Percentiles rank a stretch among this genome's conserved stretches.
These are phyloP conservation scores for Ceratobasidium theobromae DNA, from an alignment of 1,284 basidiomycete species.

Conservation along the genomic window DNA sequence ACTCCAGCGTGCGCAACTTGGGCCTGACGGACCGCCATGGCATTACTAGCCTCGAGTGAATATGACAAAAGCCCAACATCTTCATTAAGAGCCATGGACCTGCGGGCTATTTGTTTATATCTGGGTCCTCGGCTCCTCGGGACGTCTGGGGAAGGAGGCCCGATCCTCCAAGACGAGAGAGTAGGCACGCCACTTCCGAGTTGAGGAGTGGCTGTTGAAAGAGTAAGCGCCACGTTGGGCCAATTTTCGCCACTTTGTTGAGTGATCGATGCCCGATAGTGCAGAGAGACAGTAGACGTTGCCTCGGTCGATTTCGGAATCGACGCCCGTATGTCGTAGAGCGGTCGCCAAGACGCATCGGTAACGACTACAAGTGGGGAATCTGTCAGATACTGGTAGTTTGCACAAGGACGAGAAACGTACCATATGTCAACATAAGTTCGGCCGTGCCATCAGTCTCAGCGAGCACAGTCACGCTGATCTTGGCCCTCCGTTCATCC, in stretches of 20 bases:
- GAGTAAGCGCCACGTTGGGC: constrained; percentile 36
- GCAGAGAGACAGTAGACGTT: constrained; percentile 33
- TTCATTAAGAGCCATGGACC: constrained; percentile 36
- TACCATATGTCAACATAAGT: constrained; percentile 35
- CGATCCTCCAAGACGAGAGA: constrained; percentile 39
- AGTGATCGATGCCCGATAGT: constrained; percentile 39
- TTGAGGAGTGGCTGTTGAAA: constrained; percentile 38
- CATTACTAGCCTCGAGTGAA: constrained; percentile 39
- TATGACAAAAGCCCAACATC: constrained; percentile 38
- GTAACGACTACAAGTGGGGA: constrained; percentile 35
- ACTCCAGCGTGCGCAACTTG: constrained; percentile 1
- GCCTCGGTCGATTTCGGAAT: too few species aligned
- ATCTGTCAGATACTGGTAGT: not conserved
- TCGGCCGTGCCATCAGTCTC: constrained; percentile 34
- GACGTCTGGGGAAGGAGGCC: constrained; percentile 34
- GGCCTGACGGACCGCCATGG: not conserved
- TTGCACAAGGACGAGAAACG: constrained; percentile 9
- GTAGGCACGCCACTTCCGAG: constrained; percentile 37
- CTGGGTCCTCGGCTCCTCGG: not conserved
- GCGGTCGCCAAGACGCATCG: too few species aligned
- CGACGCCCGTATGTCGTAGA: too few species aligned
- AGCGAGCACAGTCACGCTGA: constrained; percentile 35
- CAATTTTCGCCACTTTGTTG: constrained; percentile 39
- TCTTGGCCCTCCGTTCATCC: constrained; percentile 32
- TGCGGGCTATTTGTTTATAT: not conserved